Evolutionary conservation across 768 basidiomycete species (phyloP), one percentile per base, ranked within the genome.

Genomic region (Boletus sensibilis): DNA sequence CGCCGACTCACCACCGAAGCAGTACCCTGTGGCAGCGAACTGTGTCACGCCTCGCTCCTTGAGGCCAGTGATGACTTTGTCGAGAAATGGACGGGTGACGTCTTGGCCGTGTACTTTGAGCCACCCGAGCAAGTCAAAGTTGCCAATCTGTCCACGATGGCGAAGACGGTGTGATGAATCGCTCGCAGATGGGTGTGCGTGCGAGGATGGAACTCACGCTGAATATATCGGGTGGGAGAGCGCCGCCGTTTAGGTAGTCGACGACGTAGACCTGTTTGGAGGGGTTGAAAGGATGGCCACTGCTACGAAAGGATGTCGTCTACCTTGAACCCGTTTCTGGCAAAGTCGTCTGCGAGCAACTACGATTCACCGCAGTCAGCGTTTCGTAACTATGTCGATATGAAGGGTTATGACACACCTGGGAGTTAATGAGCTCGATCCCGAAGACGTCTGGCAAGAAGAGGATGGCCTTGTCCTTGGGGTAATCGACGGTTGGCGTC

Each of bases 21-120:
- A 92, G 75, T 84, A 90, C 4, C 86, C 87, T 5, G 80, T 79
- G 0, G 84, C 82, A 0, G 74, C 87, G 54, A 91, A 79, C 8
- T 67, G 67, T 2, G 75, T 82, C 21, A 90, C 74, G 2, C 88
- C 89, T 57, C 80, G 64, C 33, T 71, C 79, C 65, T 83, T 85
- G 57, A 92, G 78, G 0, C 75, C 80, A 5, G 66, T 69, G 33
- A 88, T 75, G 42, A 87, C 82, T 47, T 78, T 81, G 71, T 88
- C 79, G 27, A 88, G 59, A 4, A 63, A 13, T 1, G 83, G 82
- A 13, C 81, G 80, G 1, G 80, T 82, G 12, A 64, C 37, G 0
- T 64, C 75, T 16, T 58, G 25, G 8, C 64, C 66, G 57, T 87
- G 86, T 0, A 61, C 72, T 5, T 35, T 39, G 38, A 83, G 44